phyloP scores from a whole-genome alignment of 495 filamentous ascomycete genomes.

The Podospora comata region DNA sequence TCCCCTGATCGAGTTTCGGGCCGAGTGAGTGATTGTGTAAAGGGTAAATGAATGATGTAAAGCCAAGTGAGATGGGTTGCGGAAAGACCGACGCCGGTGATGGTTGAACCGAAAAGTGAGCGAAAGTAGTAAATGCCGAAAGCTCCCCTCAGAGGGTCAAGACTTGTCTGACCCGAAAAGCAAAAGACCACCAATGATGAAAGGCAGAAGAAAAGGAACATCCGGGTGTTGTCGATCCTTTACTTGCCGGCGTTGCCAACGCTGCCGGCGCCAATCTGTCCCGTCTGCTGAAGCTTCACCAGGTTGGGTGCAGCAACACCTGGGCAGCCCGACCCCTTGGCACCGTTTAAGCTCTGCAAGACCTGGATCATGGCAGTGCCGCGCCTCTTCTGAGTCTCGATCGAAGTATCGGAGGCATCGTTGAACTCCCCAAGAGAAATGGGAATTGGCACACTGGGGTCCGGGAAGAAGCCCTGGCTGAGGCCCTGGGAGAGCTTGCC shows the following conservation, averaged over 20 bases:
- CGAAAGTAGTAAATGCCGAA: not conserved
- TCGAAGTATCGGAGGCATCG: conserved; percentile 18
- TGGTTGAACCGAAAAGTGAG: not conserved
- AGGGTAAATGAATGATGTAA: not conserved
- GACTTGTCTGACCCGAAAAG: not conserved
- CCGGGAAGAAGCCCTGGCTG: conserved; percentile 30
- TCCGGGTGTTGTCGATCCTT: not conserved
- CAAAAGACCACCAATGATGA: conserved; percentile 3
- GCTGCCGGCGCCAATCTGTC: conserved; percentile 9
- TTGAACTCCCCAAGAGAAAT: conserved; percentile 27
- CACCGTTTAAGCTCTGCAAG: conserved; percentile 27
- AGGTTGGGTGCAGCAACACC: conserved; percentile 24
- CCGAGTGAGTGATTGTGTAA: not conserved
- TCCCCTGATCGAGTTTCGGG: no score
- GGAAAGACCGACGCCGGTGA: not conserved
- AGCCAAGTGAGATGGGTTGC: not conserved
- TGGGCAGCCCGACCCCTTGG: conserved; percentile 27
- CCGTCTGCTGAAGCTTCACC: conserved; percentile 22
- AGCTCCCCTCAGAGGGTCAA: not conserved
- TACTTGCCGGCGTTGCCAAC: conserved; percentile 13
- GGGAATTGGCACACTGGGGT: conserved; percentile 21
- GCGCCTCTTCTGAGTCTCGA: conserved; percentile 17
- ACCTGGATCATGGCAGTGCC: conserved; percentile 30
- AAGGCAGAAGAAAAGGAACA: conserved; percentile 2
- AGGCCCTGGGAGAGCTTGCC: conserved; percentile 20